Base-by-base conservation (phyloP, 805 yeast genomes). In the Candida maris region DNA sequence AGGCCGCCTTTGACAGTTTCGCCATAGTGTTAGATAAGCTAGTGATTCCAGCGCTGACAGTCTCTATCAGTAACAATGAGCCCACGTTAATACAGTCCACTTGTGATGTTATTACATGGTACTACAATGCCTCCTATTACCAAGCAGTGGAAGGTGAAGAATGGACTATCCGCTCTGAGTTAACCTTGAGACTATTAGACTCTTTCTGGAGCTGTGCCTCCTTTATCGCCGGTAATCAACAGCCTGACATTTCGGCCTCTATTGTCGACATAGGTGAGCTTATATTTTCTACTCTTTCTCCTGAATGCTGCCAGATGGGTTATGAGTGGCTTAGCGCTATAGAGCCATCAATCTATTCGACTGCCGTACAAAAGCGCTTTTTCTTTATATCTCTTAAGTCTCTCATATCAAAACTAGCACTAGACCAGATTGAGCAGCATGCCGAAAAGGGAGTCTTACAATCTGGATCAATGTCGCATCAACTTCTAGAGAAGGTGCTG, bases 101-200 rank as follows among this genome's bases (percentile, higher is more conserved):
- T 1, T 44, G 48, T 32, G 45, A 38, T 18, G 38, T 38, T 3
- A 37, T 44, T 22, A 31, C 42, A 25, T 44, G 48, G 48, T 38
- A 38, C 32, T 44, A 32, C 28, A 44, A 44, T 27, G 38, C 41
- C 3, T 38, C 32, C 29, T 44, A 44, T 23, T 38, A 38, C 23
- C 39, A 37, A 17, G 18, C 19, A 14, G 20, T 35, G 5, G 28
- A 16, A 5, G 37, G 37, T 12, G 39, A 37, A 19, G 30, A 28
- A 4, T 34, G 32, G 26, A 19, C 21, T 4, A 41, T 41, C 31
- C 22, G 28, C 24, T 24, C 39, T 1, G 45, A 41, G 23, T 19
- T 33, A 9, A 37, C 48, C 4, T 18, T 36, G 14, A 34, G 45
- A 26, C 34, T 44, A 4, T 27, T 44, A 8, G 39, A 40, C 6